These are phyloP conservation scores for Atkinsonella texensis DNA, from an alignment of 2,329 filamentous ascomycete species.

Conservation along the genomic window DNA sequence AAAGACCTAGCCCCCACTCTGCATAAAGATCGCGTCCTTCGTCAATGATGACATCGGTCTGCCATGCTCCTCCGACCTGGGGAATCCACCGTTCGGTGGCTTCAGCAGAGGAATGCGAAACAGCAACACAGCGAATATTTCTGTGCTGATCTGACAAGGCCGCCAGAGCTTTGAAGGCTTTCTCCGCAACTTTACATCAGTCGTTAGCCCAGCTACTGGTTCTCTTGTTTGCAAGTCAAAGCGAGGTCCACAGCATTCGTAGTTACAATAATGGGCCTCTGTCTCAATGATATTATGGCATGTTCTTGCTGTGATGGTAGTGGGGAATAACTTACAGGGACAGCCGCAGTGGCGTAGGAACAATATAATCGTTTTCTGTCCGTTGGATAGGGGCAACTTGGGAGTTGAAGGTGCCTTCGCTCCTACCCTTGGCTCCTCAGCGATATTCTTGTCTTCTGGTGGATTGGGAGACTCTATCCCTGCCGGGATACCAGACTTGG, in stretches of 20 bases:
- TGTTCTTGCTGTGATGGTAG: neutral
- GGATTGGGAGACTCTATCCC: conserved; percentile 31
- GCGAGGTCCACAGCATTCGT: neutral
- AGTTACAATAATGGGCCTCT: neutral
- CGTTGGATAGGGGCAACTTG: conserved; percentile 38
- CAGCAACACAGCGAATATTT: conserved; percentile 44
- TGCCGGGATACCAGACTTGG: conserved; percentile 18
- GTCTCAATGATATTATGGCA: neutral
- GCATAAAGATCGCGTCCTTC: conserved; percentile 47
- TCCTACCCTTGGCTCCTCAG: conserved; percentile 38
- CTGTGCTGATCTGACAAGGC: conserved; percentile 36
- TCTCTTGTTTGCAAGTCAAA: neutral
- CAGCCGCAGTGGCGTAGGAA: conserved; percentile 66
- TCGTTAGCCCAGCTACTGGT: conserved; percentile 1
- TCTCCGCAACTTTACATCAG: conserved; percentile 47
- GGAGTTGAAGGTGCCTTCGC: conserved; percentile 41
- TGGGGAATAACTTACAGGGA: conserved; percentile 42
- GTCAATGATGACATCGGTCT: conserved; percentile 49
- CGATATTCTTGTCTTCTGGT: conserved; percentile 28
- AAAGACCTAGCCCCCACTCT: conserved; percentile 52
- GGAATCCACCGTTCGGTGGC: conserved; percentile 47
- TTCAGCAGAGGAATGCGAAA: conserved; percentile 45
- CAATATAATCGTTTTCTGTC: conserved; percentile 47
- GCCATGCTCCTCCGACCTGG: conserved; percentile 41
- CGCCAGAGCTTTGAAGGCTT: conserved; percentile 46